These are phyloP conservation scores for Tubosaeta sp. DNA, from an alignment of 768 basidiomycete genomes.

Conservation along the genomic window DNA sequence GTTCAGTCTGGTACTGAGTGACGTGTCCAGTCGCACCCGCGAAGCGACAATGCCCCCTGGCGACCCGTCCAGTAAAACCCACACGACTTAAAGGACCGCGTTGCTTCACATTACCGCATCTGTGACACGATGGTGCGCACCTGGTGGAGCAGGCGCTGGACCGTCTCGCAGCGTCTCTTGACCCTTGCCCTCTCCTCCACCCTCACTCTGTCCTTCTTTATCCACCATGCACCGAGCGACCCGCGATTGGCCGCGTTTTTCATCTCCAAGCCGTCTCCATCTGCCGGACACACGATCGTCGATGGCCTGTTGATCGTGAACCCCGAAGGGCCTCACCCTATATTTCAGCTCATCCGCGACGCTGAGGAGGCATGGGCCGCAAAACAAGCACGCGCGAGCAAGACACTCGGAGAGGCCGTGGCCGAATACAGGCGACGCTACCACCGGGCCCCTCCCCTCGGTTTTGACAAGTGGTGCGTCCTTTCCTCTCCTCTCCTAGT, in stretches of 20 bases:
- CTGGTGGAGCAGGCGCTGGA: not conserved
- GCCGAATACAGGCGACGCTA: constrained; percentile 37
- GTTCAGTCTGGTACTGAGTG: no score
- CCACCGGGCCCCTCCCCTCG: constrained; percentile 33
- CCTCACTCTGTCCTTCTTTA: not conserved
- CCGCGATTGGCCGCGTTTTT: not conserved
- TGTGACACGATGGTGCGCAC: not conserved
- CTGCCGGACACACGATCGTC: constrained; percentile 16
- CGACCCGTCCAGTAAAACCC: no score
- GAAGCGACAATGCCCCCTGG: no score
- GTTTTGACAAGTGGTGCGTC: constrained; percentile 44
- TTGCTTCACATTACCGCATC: no score
- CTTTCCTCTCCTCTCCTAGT: not conserved
- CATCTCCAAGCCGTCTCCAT: not conserved
- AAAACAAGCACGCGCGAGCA: constrained; percentile 33
- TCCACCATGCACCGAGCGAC: not conserved
- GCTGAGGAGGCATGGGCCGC: constrained; percentile 36
- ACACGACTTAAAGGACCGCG: no score
- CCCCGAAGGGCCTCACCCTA: constrained; percentile 37
- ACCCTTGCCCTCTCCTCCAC: not conserved
- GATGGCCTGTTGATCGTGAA: constrained; percentile 35
- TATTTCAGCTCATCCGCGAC: constrained; percentile 38
- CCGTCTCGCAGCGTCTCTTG: not conserved
- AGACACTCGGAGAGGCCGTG: constrained; percentile 34
- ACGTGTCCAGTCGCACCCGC: no score